Base-by-base conservation (phyloP, 495 filamentous ascomycete species). In the Astrocystis sublimbata region DNA sequence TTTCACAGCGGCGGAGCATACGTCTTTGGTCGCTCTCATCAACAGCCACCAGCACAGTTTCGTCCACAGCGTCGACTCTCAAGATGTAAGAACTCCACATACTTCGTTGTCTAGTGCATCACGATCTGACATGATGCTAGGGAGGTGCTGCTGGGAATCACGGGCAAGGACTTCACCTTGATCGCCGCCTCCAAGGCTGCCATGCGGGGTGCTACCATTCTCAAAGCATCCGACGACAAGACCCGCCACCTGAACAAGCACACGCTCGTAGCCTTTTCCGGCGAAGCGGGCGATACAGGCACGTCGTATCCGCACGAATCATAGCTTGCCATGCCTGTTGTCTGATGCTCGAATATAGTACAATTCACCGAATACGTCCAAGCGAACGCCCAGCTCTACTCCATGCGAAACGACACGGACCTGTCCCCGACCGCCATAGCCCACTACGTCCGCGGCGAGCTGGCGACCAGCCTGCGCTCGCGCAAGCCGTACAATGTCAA, bases 291-390 rank as follows among this genome's bases (percentile, higher is more conserved):
- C 70, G 94, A 99, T 74, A 98, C 96, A 66, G 86, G 93, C 97
- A 83, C 64, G 77, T 50, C 19, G 30, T 33, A 15, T 60, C 36
- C 3, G 15, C 1, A 19, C 8, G 17, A 6, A 17, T 30, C 21
- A 31, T 10, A 15, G 42, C 13, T 58, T 1, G 46, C 8, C 15
- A 24, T 46, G 38, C 23, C 52, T 65, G 58, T 35, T 56, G 69
- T n/a, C 75, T 79, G 68, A 81, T 65, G 10, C 45, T 62, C 47
- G 49, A n/a, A 61, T 26, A 47, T 74, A 96, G 94, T 98, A 51
- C 94, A 99, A 87, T 99, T 99, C 75, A 92, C 94, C 70, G 94
- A 99, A 81, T 98, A 92, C 80, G 92, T 98, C 78, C 92, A 97
- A 86, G 96, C 94, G 65, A 98, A 99, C 73, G 88, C 96, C 69